phyloP scores from a whole-genome alignment of 805 yeast species.

The Candida endomychidarum region DNA sequence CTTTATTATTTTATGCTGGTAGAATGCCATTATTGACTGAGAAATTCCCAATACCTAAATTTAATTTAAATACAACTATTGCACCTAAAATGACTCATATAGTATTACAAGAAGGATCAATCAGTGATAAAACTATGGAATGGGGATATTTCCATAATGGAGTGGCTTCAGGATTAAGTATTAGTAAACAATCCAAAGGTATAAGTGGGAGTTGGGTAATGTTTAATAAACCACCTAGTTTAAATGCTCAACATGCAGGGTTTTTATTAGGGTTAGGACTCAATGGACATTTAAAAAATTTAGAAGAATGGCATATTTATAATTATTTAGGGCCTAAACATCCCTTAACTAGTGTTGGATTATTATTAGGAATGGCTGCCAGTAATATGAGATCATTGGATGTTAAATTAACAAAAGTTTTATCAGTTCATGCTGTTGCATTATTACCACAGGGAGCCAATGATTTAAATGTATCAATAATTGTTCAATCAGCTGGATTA shows the following conservation, averaged over 20 bases:
- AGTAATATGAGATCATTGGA: conserved; percentile 83
- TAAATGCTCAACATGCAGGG: conserved; percentile 89
- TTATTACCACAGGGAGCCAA: conserved; percentile 87
- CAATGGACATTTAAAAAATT: conserved; percentile 76
- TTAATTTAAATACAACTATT: conserved; percentile 67
- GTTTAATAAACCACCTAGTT: conserved; percentile 70
- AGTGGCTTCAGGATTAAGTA: conserved; percentile 78
- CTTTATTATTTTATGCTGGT: conserved; percentile 66
- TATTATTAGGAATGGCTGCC: conserved; percentile 90
- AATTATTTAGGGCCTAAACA: conserved; percentile 91
- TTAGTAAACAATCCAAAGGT: conserved; percentile 65
- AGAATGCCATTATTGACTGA: conserved; percentile 82
- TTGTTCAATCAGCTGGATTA: conserved; percentile 89
- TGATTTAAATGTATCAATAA: conserved; percentile 76
- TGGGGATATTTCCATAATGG: conserved; percentile 97
- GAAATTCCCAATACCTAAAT: conserved; percentile 71
- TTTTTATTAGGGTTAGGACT: conserved; percentile 89
- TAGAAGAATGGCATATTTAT: conserved; percentile 97
- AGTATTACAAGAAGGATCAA: conserved; percentile 51
- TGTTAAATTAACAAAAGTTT: conserved; percentile 80
- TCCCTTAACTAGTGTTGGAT: conserved; percentile 78
- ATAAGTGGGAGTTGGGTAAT: conserved; percentile 90
- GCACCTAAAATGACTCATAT: conserved; percentile 67
- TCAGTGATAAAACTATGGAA: conserved; percentile 50
- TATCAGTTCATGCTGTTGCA: conserved; percentile 92